Evolutionary conservation across 108 stramenopile genomes (phyloP), one percentile per base, ranked within the genome.

Genomic region (Cylindrotheca fusiformis): DNA sequence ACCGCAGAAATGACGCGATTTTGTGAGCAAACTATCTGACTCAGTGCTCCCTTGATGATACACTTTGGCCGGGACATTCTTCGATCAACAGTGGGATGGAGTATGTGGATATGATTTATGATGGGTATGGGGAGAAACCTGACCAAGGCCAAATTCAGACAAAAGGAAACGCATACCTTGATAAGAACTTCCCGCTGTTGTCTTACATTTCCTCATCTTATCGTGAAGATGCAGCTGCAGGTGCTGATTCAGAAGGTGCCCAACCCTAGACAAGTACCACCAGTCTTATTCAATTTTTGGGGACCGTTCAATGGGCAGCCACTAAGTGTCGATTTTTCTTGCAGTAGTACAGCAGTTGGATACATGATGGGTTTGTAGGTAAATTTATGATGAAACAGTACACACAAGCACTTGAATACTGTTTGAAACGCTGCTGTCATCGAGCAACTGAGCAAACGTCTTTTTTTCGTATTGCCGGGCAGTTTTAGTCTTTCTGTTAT

Each of bases 101-200:
- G 1, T 56, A 76, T 14, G 83, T 90, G 0, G 88, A 90, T 71
- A 30, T 44, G 20, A 78, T 94, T 26, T 91, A 89, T 65, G 57
- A 30, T 27, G 90, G 73, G 8, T 91, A 95, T 66, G 73, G 77
- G 31, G 83, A 88, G 65, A 66, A 70, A 41, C 88, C 88, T 3
- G 60, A 80, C 54, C 88, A 90, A 64, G 82, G 80, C 22, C 58
- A 60, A 31, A 83, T 86, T 55, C 77, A 78, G 31, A 60, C 51
- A 14, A 36, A 76, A 25, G 88, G 88, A n/a, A 83, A 85, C 59
- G 65, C 29, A 23, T 90, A 85, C 55, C 55, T 90, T 48, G 58
- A 84, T 27, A 63, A 82, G n/a, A 52, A 75, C 1, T 90, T 82
- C 68, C 88, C 88, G 29, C 48, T 75, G 12, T 56, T 90, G 33